phyloP scores from a whole-genome alignment of 371 early-diverging fungal genomes.

The Rhizopus microsporus region DNA sequence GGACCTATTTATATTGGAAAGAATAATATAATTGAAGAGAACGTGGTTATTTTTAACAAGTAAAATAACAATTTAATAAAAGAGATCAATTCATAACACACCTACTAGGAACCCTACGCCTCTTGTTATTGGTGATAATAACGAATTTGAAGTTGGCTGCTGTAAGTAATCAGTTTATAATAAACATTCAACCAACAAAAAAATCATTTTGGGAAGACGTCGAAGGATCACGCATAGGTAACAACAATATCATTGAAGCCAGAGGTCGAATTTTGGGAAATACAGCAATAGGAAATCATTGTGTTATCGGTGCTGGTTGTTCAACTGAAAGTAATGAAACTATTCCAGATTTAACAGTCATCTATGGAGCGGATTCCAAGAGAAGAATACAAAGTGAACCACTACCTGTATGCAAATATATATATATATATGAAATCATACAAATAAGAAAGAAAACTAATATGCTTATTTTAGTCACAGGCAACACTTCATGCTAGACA shows the following conservation, averaged over 20 bases:
- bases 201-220: slow-evolving; percentile 49
- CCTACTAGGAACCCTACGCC: slow-evolving; percentile 42
- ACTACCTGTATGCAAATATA: slow-evolving; percentile 21
- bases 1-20: slow-evolving; percentile 75
- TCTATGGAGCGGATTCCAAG: slow-evolving; percentile 64
- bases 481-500: slow-evolving; percentile 67
- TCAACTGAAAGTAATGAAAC: slow-evolving; percentile 65
- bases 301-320: slow-evolving; percentile 76
- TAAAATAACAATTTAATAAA: slow-evolving; percentile 26
- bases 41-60: slow-evolving; percentile 73
- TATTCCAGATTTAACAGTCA: slow-evolving; percentile 65
- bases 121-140: slow-evolving; percentile 74
- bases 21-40: slow-evolving; percentile 78
- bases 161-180: slow-evolving; percentile 44
- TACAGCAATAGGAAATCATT: slow-evolving; percentile 68
- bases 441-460: slow-evolving; percentile 1
- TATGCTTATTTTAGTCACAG: slow-evolving; percentile 41
- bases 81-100: not conserved
- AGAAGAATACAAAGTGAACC: slow-evolving; percentile 56
- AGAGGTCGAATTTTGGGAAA: slow-evolving; percentile 63
- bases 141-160: slow-evolving; percentile 77
- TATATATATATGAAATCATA: not conserved
- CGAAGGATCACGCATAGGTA: slow-evolving; percentile 71
- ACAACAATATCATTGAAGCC: slow-evolving; percentile 69
- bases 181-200: not conserved